Conservation (phyloP, 495 filamentous ascomycete genomes). For the Trichoderma asperelloides region DNA sequence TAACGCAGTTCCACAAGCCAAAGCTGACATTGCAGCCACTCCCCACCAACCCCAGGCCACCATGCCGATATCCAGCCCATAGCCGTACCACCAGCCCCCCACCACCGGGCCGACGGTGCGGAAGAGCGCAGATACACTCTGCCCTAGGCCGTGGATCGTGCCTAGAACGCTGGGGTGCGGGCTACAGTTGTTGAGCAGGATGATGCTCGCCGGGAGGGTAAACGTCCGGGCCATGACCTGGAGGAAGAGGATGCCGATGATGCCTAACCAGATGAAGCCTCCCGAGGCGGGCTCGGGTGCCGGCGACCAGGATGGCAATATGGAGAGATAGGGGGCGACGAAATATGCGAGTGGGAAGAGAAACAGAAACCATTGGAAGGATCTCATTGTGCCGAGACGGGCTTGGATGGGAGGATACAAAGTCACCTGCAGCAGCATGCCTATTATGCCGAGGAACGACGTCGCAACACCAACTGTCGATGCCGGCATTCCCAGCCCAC, state of each 20-base stretch:
- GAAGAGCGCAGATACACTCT: slow-evolving; percentile 61
- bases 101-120: slow-evolving; percentile 68
- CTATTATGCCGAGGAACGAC: slow-evolving; percentile 66
- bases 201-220: slow-evolving; percentile 67
- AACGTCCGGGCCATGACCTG: slow-evolving; percentile 74
- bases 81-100: slow-evolving; percentile 62
- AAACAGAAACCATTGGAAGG: slow-evolving; percentile 58
- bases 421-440: slow-evolving; percentile 67
- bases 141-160: slow-evolving; percentile 73
- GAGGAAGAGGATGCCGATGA: slow-evolving; percentile 57
- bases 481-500: slow-evolving; percentile 69
- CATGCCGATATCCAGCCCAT: slow-evolving; percentile 59
- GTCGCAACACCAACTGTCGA: slow-evolving; percentile 71
- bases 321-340: slow-evolving; percentile 61
- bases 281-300: slow-evolving; percentile 59
- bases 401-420: slow-evolving; percentile 64
- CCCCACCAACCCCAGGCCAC: slow-evolving; percentile 76
- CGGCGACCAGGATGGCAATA: slow-evolving; percentile 53
- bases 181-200: slow-evolving; percentile 75
- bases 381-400: slow-evolving; percentile 57
- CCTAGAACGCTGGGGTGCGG: slow-evolving; percentile 74
- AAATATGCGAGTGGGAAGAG: slow-evolving; percentile 70
- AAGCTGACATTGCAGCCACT: slow-evolving; percentile 52
- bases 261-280: slow-evolving; percentile 54
- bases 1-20: slow-evolving; percentile 51